phyloP scores from a whole-genome alignment of 164 flowering plant species.

The Houttuynia cordata region DNA sequence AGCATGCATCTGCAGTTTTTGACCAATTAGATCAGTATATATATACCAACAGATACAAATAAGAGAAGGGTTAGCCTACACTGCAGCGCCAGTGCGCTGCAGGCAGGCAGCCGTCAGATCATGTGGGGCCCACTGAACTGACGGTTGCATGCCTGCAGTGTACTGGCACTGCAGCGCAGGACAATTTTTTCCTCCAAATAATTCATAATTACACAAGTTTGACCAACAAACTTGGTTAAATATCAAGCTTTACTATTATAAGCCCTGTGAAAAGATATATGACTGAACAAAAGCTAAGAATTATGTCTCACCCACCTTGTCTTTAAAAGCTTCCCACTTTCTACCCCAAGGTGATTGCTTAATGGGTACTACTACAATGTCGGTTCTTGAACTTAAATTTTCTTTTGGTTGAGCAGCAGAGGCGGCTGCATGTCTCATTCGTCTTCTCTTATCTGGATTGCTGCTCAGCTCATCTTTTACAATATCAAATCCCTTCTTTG shows the following conservation, averaged over 20 bases:
- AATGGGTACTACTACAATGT: constrained; percentile 55
- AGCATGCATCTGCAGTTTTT: constrained; percentile 40
- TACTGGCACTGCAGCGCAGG: too few relatives aligned
- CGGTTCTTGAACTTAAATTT: constrained; percentile 71
- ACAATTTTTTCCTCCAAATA: too few relatives aligned
- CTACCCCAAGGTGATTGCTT: constrained; percentile 67
- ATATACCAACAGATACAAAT: too few relatives aligned
- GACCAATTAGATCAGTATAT: background rate
- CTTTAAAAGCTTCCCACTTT: constrained; percentile 69
- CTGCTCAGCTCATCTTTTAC: constrained; percentile 83
- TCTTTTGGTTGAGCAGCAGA: constrained; percentile 37
- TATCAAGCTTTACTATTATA: background rate
- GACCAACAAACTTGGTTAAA: too few relatives aligned
- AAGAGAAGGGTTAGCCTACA: too few relatives aligned
- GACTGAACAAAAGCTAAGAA: background rate
- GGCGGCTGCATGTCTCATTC: constrained; percentile 34
- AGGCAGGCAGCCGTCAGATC: too few relatives aligned
- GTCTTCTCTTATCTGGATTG: constrained; percentile 50
- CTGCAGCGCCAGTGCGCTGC: too few relatives aligned
- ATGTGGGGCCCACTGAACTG: too few relatives aligned
- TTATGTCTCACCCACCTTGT: constrained; percentile 37
- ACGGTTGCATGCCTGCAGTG: too few relatives aligned
- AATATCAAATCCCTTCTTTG: constrained; percentile 71
- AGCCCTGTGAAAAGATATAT: background rate
- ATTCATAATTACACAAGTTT: too few relatives aligned